These are phyloP conservation scores for Lunularia cruciata DNA, from an alignment of 225 moss, liverwort and hornwort species.

Conservation along the genomic window DNA sequence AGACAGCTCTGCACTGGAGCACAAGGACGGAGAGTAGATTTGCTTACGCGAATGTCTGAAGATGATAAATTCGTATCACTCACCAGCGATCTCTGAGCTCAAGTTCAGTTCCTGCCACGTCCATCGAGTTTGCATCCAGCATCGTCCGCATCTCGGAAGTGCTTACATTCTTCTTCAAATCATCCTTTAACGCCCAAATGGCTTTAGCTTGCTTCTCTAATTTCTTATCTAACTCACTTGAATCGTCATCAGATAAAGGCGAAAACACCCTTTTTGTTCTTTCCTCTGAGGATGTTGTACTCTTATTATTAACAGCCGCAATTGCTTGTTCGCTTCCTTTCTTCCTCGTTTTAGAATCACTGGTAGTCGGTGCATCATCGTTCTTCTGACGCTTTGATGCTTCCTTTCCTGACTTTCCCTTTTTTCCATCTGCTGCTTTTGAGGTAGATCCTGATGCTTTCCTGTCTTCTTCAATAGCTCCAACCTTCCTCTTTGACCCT, in stretches of 20 bases:
- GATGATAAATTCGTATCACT: constrained; percentile 2
- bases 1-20: no score
- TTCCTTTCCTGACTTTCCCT: constrained; percentile 47
- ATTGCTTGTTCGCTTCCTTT: constrained; percentile 26
- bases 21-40: no score
- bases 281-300: constrained; percentile 42
- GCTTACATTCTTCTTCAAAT: constrained; percentile 63
- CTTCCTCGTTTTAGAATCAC: constrained; percentile 29
- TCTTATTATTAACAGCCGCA: constrained; percentile 43
- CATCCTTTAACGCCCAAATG: constrained; percentile 85
- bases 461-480: constrained; percentile 40
- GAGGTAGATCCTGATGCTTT: constrained; percentile 47
- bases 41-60: background rate
- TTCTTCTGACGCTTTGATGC: constrained; percentile 61
- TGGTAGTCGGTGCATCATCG: constrained; percentile 31
- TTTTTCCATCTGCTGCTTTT: constrained; percentile 36
- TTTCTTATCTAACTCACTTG: constrained; percentile 57
- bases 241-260: constrained; percentile 26
- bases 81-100: constrained; percentile 92
- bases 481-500: constrained; percentile 66
- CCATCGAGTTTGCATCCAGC: constrained; percentile 68
- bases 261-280: constrained; percentile 41
- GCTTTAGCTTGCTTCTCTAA: constrained; percentile 78
- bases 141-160: constrained; percentile 63
- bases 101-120: constrained; percentile 75